phyloP scores from a whole-genome alignment of 495 filamentous ascomycete species.

The Rostrohypoxylon terebratum region DNA sequence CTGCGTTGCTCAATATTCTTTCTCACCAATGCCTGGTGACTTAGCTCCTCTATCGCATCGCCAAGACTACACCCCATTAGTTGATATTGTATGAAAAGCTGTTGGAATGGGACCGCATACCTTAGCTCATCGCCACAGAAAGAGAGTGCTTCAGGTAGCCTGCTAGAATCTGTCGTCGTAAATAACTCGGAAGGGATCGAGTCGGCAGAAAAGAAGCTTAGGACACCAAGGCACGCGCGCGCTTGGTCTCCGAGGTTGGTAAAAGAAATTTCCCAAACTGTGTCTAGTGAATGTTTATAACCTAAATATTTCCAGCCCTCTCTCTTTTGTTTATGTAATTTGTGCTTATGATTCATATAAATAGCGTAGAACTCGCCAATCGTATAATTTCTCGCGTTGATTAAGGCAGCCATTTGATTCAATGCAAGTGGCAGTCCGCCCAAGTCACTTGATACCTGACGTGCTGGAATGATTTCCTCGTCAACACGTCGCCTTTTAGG shows the following conservation, averaged over 20 bases:
- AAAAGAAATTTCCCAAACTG: slow-evolving; percentile 56
- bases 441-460: slow-evolving; percentile 38
- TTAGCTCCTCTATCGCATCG: slow-evolving; percentile 29
- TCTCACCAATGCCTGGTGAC: slow-evolving; percentile 36
- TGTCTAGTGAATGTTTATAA: slow-evolving; percentile 50
- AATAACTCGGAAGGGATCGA: slow-evolving; percentile 50
- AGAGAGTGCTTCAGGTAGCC: not conserved
- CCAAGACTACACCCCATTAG: slow-evolving; percentile 15
- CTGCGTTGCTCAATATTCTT: slow-evolving; percentile 30
- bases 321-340: slow-evolving; percentile 42
- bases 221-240: slow-evolving; percentile 46
- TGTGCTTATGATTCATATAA: slow-evolving; percentile 47
- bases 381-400: slow-evolving; percentile 44
- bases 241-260: slow-evolving; percentile 43
- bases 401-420: slow-evolving; percentile 57
- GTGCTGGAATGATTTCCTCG: slow-evolving; percentile 7
- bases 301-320: slow-evolving; percentile 24
- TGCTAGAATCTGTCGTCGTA: not conserved
- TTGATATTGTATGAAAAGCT: not conserved
- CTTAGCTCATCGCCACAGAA: slow-evolving; percentile 14
- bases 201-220: slow-evolving; percentile 54
- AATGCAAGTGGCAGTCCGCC: slow-evolving; percentile 57
- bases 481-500: slow-evolving; percentile 1
- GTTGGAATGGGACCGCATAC: not conserved
- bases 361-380: slow-evolving; percentile 47